A percentile compares a stretch with the other conserved stretches of the same genome.
Conservation (phyloP, 1,284 basidiomycete species). For the Xerocomus alliaceus region DNA sequence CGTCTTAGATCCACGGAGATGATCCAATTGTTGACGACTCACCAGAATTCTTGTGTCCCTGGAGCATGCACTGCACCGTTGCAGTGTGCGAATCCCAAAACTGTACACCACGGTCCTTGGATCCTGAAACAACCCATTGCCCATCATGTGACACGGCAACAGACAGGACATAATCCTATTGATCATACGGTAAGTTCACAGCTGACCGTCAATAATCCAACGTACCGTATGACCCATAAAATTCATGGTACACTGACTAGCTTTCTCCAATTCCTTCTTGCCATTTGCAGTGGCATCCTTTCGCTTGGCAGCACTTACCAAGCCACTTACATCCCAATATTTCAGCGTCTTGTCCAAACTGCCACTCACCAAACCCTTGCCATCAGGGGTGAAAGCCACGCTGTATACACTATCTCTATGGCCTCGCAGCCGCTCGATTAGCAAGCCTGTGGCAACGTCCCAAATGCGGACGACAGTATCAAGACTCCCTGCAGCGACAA, state of each 20-base stretch:
- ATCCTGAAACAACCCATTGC: constrained; percentile 88
- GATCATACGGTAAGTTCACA: constrained; percentile 8
- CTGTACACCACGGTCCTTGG: constrained; percentile 88
- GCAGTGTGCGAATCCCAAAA: constrained; percentile 86
- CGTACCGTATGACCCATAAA: constrained; percentile 82
- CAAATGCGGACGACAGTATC: constrained; percentile 89
- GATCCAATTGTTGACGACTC: constrained; percentile 10
- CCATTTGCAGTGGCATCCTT: constrained; percentile 51
- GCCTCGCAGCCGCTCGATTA: constrained; percentile 79
- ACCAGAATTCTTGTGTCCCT: constrained; percentile 90
- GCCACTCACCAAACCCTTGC: constrained; percentile 79
- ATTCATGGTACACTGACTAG: constrained; percentile 71
- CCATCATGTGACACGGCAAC: constrained; percentile 86
- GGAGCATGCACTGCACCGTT: constrained; percentile 82
- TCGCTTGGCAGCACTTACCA: constrained; percentile 48
- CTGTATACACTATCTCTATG: constrained; percentile 88
- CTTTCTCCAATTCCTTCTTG: constrained; percentile 43
- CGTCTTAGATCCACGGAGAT: constrained; percentile 21
- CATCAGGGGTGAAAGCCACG: constrained; percentile 88
- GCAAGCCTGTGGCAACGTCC: constrained; percentile 76
- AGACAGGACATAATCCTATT: constrained; percentile 77
- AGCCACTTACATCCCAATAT: constrained; percentile 79
- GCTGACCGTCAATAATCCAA: constrained; percentile 6
- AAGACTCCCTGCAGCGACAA: constrained; percentile 84
- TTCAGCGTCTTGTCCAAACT: constrained; percentile 88